phyloP scores from a whole-genome alignment of 331 rosid species.

The Ulmus americana region DNA sequence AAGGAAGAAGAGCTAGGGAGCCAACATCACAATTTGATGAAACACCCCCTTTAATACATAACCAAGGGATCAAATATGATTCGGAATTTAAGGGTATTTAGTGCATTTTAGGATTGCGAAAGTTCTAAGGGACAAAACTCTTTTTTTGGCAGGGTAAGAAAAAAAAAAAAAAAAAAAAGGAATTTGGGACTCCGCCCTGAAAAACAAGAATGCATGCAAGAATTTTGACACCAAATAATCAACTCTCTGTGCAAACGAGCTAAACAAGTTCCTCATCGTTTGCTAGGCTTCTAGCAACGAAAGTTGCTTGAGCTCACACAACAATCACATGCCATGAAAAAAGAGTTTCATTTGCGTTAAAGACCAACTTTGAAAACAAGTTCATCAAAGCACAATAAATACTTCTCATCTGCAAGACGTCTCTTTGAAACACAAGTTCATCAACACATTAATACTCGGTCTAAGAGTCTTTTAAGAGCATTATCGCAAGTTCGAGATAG shows the following conservation, averaged over 20 bases:
- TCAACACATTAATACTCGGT: not conserved
- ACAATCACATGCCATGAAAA: not conserved
- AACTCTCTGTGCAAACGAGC: not conserved
- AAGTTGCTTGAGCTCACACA: not conserved
- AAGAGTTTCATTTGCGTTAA: too few relatives aligned
- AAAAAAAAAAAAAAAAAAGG: too few relatives aligned
- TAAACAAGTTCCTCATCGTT: not conserved
- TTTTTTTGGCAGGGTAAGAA: too few relatives aligned
- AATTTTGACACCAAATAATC: not conserved
- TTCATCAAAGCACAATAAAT: slow-evolving; percentile 30
- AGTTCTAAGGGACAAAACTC: too few relatives aligned
- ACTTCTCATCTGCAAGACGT: slow-evolving; percentile 6
- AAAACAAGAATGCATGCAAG: not conserved
- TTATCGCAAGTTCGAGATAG: slow-evolving; percentile 38
- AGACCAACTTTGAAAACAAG: slow-evolving; percentile 2
- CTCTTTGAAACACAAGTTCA: too few relatives aligned
- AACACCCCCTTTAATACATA: too few relatives aligned
- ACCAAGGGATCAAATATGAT: too few relatives aligned
- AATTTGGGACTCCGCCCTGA: too few relatives aligned
- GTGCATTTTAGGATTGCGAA: too few relatives aligned
- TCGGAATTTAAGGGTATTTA: too few relatives aligned
- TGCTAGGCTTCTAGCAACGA: not conserved
- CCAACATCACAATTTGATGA: too few relatives aligned
- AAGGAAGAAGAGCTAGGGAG: too few relatives aligned
- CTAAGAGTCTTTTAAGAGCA: slow-evolving; percentile 37